A percentile compares a stretch with the other conserved stretches of the same genome.
These are phyloP conservation scores for Penicillium crystallinum DNA, from an alignment of 495 filamentous ascomycete species.

Conservation along the genomic window DNA sequence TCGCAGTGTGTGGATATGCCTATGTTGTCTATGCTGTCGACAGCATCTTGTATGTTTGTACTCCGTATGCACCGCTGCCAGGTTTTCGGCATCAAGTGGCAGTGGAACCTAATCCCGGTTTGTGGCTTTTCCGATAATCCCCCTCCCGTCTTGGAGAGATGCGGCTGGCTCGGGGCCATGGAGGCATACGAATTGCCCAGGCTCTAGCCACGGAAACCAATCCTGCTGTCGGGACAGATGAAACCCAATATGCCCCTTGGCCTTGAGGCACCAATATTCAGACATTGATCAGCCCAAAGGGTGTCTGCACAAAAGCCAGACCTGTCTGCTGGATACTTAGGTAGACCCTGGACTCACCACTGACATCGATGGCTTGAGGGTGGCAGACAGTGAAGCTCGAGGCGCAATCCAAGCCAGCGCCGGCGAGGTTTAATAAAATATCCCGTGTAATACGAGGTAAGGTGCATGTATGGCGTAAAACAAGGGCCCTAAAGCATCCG, in stretches of 20 bases:
- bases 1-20: neutral
- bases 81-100: slow-evolving; percentile 1
- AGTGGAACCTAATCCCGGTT: neutral
- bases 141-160: neutral
- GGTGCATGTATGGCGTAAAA: slow-evolving; percentile 1
- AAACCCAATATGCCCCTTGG: neutral
- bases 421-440: slow-evolving; percentile 3
- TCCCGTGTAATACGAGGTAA: slow-evolving; percentile 14
- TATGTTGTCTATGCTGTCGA: no score
- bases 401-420: neutral
- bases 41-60: neutral
- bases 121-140: neutral
- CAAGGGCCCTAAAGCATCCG: slow-evolving; percentile 3
- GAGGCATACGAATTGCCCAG: slow-evolving; percentile 2
- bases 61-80: neutral
- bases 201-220: neutral
- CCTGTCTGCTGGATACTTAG: neutral
- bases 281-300: neutral
- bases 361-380: slow-evolving; percentile 13
- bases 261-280: neutral
- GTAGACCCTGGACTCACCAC: neutral
- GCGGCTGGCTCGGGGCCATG: neutral
- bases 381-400: neutral
- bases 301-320: slow-evolving; percentile 3
- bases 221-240: neutral